Base-by-base conservation (phyloP, 1,139 yeast species). In the Saccharomyces hybrid region DNA sequence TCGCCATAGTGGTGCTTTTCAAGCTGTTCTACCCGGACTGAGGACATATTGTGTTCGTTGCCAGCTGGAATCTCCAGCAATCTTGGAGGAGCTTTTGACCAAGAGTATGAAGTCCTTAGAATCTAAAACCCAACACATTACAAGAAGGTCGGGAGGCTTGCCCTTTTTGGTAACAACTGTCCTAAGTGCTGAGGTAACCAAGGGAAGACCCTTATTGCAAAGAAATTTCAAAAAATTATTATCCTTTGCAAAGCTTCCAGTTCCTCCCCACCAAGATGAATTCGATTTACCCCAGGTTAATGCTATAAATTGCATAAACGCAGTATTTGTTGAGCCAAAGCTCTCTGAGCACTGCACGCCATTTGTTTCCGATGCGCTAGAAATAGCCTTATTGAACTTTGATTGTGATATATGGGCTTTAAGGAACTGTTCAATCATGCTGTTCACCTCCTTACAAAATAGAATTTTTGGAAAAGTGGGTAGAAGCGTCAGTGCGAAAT, bases 381-480 rank as follows among this genome's bases (percentile, higher is more conserved):
- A 76, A 24, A 69, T 88, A 27, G 76, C 95, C 0, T 75, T 93
- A 47, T 62, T 72, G 1, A 78, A 83, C 42, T 88, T 91, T 69
- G 76, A 80, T 1, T 81, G 88, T 3, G 73, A 77, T 0, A 76
- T 82, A 32, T 91, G 98, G 98, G 83, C 96, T 0, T 79, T 93
- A 32, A 77, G 97, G 64, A 93, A 93, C 68, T 88, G 97, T 69
- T 89, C 96, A 0, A 86, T 91, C 28, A 93, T 93, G 98, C 75
- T 93, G 47, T 93, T 90, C 67, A 85, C 95, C 1, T 83, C 96
- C 0, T 70, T 91, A 48, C 93, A 88, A 64, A 84, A 84, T 57
- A 78, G 95, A 58, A 66, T 93, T 3, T 90, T 91, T 71, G 95
- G 95, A 2, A 80, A 82, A 52, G 59, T 66, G 7, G 74, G 73